Evolutionary conservation across 2,329 filamentous ascomycete genomes (phyloP), one percentile per base, ranked within the genome.

Genomic region (Onygenales sp.): DNA sequence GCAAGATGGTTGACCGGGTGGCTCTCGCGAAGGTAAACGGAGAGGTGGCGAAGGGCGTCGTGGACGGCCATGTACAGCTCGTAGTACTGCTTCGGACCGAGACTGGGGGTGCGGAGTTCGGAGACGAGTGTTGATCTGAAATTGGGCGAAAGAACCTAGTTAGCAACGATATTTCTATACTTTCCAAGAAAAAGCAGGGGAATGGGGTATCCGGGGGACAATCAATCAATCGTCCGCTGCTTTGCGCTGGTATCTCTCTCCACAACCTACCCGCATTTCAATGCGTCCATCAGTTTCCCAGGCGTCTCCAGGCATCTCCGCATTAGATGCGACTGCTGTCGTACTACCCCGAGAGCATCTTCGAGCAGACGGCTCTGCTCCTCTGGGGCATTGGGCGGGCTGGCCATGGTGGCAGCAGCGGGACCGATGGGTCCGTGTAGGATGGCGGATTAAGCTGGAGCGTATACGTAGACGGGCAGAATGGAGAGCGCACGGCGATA

Each of bases 21-120:
- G 66, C 91, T 96, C 69, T 98, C 93, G 72, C 90, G 91, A 44
- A 98, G 85, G 72, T 96, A 95, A 59, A 95, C 89, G 52, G 93
- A 94, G 51, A 98, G 84, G 73, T 97, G 92, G 69, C 93, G 90
- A 68, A 98, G 76, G 59, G 94, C 92, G 77, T 98, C 93, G 73
- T 98, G 98, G 58, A 98, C 90, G 60, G 93, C 83, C 93, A 98
- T 98, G 76, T 98, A 98, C 55, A 98, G 82, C 77, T 98, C 94
- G 72, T 98, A 98, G 77, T 98, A 98, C 73, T 98, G 93, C 73
- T 98, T 98, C 36, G 93, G 93, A n/a, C 93, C 90, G 50, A 98
- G 81, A 64, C 89, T 96, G 70, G 91, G 95, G 4, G 93, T 98
- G 63, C 93, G 89, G 64, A 98, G 82, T 72, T 98, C 93, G n/a